Evolutionary conservation across 164 flowering plant genomes (phyloP), one percentile per base, ranked within the genome.

Genomic region (Dillenia suffruticosa): DNA sequence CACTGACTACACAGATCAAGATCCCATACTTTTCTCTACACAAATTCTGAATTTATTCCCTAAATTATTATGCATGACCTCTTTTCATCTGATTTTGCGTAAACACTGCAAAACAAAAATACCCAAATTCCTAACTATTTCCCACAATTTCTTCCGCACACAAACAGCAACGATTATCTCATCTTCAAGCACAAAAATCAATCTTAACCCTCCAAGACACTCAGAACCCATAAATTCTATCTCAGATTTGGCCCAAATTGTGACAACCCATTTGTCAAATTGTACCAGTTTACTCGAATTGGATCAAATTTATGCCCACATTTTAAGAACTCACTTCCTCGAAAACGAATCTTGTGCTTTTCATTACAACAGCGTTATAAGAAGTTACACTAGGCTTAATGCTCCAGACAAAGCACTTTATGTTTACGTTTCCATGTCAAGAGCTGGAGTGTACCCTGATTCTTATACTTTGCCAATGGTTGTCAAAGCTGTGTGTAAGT

Each of bases 281-380:
- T 84, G 80, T 67, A 50, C 70, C 9, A 72, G 52, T 62, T 48
- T 81, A 17, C 51, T 19, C 1, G 64, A 77, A 43, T 51, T 84
- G 44, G 71, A 62, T 57, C 82, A 69, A 66, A 58, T 72, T 2
- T 61, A 78, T 47, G 80, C 81, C 54, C 72, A 63, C 1, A 53
- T 84, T 11, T 67, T 84, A 60, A 64, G 76, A 60, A 71, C 82
- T 66, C 77, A 55, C 26, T 14, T 77, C 7, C 72, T 80, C 9
- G 67, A 72, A 8, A 45, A 49, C 0, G 3, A 66, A 55, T 66
- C 67, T 2, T 32, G 47, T 48, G 53, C 87, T 43, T 80, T 88
- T 70, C 72, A 80, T 32, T 88, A 82, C 81, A 88, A 88, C 74
- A 75, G 61, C 70, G 56, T 88, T 43, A 72, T 79, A 8, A 68